A percentile compares a stretch with the other conserved stretches of the same genome.
Conservation (phyloP, 1,284 basidiomycete genomes). For the Inonotus hispidus region DNA sequence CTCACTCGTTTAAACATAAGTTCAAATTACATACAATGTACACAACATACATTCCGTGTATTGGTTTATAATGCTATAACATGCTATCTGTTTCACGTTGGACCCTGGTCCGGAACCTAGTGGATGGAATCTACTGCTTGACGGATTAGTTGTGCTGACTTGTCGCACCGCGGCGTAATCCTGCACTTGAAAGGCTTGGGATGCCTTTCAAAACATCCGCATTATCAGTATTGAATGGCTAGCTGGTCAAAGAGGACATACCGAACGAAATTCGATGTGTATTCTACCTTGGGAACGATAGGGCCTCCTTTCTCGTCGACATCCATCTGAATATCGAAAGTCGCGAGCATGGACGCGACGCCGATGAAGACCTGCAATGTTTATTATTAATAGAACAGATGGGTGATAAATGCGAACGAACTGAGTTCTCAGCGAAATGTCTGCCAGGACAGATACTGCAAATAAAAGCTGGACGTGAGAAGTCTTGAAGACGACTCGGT, state of each 20-base stretch:
- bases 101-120: neutral
- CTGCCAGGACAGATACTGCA: conserved; percentile 11
- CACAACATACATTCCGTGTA: no score
- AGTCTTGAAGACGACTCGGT: neutral
- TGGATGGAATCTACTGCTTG: conserved; percentile 1
- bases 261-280: conserved; percentile 7
- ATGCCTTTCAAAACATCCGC: neutral
- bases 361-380: conserved; percentile 7
- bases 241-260: neutral
- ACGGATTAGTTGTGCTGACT: conserved; percentile 1
- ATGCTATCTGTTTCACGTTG: no score
- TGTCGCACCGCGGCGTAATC: conserved; percentile 16
- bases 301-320: conserved; percentile 7
- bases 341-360: conserved; percentile 10
- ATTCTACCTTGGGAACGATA: conserved; percentile 8
- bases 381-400: neutral
- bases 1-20: neutral
- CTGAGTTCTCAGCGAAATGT: conserved; percentile 3
- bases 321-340: conserved; percentile 11
- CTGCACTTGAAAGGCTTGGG: conserved; percentile 17
- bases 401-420: neutral
- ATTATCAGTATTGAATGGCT: neutral
- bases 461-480: neutral
- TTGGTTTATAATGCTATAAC: no score
- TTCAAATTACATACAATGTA: neutral